Conservation (phyloP, 805 yeast genomes). For the Saccharomycopsis sp. region DNA sequence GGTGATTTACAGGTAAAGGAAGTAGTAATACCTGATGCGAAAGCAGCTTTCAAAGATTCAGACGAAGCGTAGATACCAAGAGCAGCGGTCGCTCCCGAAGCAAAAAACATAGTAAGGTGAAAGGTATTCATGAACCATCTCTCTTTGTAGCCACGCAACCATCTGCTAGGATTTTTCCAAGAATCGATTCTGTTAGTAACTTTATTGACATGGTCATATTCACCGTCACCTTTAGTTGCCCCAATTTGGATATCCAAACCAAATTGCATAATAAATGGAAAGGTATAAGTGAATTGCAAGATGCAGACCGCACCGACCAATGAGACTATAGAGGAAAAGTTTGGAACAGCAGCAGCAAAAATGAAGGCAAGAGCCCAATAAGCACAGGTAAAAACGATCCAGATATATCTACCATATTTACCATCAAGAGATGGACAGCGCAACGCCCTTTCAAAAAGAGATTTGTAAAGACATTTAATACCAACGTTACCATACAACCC, state of each 20-base stretch:
- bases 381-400: slow-evolving; percentile 32
- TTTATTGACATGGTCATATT: slow-evolving; percentile 18
- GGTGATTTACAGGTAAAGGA: slow-evolving; percentile 30
- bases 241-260: slow-evolving; percentile 24
- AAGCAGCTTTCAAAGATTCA: slow-evolving; percentile 26
- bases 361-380: slow-evolving; percentile 41
- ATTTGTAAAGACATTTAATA: slow-evolving; percentile 38
- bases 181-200: slow-evolving; percentile 15
- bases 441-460: slow-evolving; percentile 30
- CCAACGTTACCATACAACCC: slow-evolving; percentile 42
- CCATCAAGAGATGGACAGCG: slow-evolving; percentile 30
- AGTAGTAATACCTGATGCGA: slow-evolving; percentile 25
- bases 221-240: slow-evolving; percentile 22
- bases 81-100: slow-evolving; percentile 27
- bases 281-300: slow-evolving; percentile 39
- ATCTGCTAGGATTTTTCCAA: slow-evolving; percentile 18
- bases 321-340: slow-evolving; percentile 32
- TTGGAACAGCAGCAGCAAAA: slow-evolving; percentile 39
- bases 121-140: slow-evolving; percentile 22
- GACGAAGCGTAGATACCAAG: slow-evolving; percentile 29
- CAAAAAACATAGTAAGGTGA: slow-evolving; percentile 24
- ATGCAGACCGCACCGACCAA: slow-evolving; percentile 39
- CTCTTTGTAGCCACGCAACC: slow-evolving; percentile 23
- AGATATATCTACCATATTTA: slow-evolving; percentile 30
- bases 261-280: slow-evolving; percentile 31